A percentile compares a stretch with the other conserved stretches of the same genome.
Evolutionary conservation across 176 grass and related monocot species (phyloP).

Genomic region (Lolium perenne): DNA sequence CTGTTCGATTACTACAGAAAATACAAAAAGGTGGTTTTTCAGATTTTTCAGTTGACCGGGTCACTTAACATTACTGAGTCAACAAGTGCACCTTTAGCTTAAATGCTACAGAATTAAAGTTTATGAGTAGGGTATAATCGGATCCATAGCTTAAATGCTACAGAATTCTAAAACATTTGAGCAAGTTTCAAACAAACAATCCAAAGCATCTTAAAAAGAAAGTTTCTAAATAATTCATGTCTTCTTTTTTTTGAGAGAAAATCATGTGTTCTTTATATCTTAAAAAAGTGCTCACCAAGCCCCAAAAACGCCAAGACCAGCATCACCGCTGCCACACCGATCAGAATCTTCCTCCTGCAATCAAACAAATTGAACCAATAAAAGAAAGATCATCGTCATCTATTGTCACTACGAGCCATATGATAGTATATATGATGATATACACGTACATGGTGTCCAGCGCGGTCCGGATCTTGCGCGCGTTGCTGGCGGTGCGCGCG

Average conservation of each 20-base stretch:
- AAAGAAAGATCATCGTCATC: not conserved
- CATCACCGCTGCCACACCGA: constrained; percentile 61
- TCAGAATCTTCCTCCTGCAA: constrained; percentile 67
- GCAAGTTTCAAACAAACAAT: not conserved
- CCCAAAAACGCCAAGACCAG: constrained; percentile 63
- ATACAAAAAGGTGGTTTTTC: not conserved
- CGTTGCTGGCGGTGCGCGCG: constrained; percentile 60
- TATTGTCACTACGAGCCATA: not conserved
- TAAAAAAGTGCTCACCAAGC: constrained; percentile 53
- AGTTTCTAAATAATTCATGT: not conserved
- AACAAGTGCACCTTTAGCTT: not conserved
- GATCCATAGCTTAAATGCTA: not conserved
- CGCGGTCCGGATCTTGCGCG: constrained; percentile 56
- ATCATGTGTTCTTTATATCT: not conserved
- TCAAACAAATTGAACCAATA: not conserved
- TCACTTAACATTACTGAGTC: not conserved
- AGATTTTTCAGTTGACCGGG: not conserved
- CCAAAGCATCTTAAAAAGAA: not conserved
- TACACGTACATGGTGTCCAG: constrained; percentile 59
- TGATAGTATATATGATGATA: too few species aligned
- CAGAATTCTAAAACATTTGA: not conserved
- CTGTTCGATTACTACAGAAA: not conserved
- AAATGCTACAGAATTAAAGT: not conserved
- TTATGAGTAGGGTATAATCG: too few species aligned
- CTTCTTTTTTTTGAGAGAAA: not conserved